phyloP scores from a whole-genome alignment of 2,329 filamentous ascomycete species.

The Alternaria triticimaculans region DNA sequence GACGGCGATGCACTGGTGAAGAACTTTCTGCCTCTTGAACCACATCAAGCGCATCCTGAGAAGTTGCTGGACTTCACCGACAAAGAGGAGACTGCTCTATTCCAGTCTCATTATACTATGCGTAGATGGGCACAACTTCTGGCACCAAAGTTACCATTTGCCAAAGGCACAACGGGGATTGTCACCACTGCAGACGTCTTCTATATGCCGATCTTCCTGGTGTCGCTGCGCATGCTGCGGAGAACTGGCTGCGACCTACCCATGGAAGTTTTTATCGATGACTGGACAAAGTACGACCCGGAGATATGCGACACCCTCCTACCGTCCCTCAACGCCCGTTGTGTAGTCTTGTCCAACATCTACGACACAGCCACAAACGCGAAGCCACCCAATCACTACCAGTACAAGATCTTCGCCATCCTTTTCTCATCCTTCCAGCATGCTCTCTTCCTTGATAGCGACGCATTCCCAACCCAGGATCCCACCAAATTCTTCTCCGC shows the following conservation, averaged over 20 bases:
- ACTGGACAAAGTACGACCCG: conserved; percentile 46
- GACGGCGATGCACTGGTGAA: conserved; percentile 8
- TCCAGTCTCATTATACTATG: conserved; percentile 30
- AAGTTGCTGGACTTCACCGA: conserved; percentile 24
- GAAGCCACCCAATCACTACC: conserved; percentile 47
- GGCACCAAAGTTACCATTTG: conserved; percentile 43
- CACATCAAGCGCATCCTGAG: conserved; percentile 13
- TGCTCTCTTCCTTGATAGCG: conserved; percentile 65
- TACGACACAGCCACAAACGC: conserved; percentile 22
- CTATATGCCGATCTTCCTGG: conserved; percentile 59
- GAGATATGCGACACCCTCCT: conserved; percentile 49
- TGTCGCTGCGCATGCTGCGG: conserved; percentile 60
- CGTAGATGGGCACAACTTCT: conserved; percentile 22
- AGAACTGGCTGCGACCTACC: conserved; percentile 59
- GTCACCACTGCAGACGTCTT: conserved; percentile 58
- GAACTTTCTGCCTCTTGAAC: conserved; percentile 19
- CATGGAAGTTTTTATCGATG: conserved; percentile 53
- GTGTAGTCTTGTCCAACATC: conserved; percentile 42
- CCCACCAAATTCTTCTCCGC: conserved; percentile 57
- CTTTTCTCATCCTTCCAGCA: conserved; percentile 66
- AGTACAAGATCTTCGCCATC: conserved; percentile 64
- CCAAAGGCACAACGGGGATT: conserved; percentile 55
- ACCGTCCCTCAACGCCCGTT: conserved; percentile 49
- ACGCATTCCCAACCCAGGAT: conserved; percentile 60
- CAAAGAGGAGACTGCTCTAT: conserved; percentile 24